phyloP scores from a whole-genome alignment of 1,284 basidiomycete genomes.

The Trichosporon asahii region DNA sequence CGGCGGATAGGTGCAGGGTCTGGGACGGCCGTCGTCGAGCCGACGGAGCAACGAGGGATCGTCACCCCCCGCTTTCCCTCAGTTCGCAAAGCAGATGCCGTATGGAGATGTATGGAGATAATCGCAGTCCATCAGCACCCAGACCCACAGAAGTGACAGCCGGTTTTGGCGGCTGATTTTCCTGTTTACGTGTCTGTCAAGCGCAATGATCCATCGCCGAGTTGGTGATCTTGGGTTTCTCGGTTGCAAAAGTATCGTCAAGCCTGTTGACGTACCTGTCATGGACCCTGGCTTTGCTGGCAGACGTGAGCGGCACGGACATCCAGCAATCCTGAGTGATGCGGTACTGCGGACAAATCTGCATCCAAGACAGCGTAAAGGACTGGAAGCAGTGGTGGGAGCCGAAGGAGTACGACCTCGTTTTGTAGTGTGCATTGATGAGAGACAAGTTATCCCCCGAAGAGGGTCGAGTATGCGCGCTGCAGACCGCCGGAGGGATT shows the following conservation, averaged over 20 bases:
- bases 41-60: background rate
- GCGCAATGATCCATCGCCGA: background rate
- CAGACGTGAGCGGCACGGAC: background rate
- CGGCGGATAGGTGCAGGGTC: background rate
- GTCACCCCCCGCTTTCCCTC: background rate
- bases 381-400: background rate
- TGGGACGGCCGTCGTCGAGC: background rate
- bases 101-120: too few relatives aligned
- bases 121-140: background rate
- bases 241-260: background rate
- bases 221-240: background rate
- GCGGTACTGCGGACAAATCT: background rate
- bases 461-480: background rate
- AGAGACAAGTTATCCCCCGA: background rate
- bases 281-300: background rate
- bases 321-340: background rate
- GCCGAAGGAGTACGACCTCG: background rate
- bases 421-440: background rate
- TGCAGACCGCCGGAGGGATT: background rate
- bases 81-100: background rate
- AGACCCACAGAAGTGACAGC: background rate
- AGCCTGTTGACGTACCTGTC: background rate
- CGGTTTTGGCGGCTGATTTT: constrained; percentile 3
- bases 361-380: background rate
- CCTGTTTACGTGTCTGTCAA: background rate